Conservation (phyloP, 1,139 yeast species). For the Wickerhamomyces sp. region DNA sequence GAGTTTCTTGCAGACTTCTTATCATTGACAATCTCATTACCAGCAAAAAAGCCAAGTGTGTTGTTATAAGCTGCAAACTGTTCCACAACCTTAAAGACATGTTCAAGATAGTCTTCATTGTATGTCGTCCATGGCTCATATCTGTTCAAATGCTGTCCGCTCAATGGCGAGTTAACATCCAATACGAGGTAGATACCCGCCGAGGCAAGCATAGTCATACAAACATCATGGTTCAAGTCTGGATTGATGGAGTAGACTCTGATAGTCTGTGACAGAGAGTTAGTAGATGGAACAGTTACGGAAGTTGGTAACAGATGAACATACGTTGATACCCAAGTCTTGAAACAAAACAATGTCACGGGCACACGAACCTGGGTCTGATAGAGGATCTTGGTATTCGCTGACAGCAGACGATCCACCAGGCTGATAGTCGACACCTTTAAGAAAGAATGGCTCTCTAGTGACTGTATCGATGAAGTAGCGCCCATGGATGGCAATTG, state of each 20-base stretch:
- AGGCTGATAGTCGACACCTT: constrained; percentile 85
- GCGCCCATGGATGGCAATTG: constrained; percentile 57
- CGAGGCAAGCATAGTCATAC: constrained; percentile 86
- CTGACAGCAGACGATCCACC: constrained; percentile 76
- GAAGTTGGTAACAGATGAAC: constrained; percentile 22
- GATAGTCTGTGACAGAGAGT: constrained; percentile 47
- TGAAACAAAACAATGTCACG: constrained; percentile 73
- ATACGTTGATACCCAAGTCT: constrained; percentile 67
- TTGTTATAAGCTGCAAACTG: constrained; percentile 83
- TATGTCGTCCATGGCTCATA: constrained; percentile 88
- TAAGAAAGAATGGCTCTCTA: constrained; percentile 69
- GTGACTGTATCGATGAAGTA: constrained; percentile 78
- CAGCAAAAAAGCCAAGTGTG: constrained; percentile 90
- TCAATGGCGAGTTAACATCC: constrained; percentile 86
- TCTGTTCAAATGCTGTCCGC: constrained; percentile 73
- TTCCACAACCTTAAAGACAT: constrained; percentile 74
- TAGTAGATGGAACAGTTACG: not conserved
- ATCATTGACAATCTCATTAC: constrained; percentile 89
- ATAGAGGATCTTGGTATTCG: constrained; percentile 57
- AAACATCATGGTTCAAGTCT: constrained; percentile 74
- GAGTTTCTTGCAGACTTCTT: constrained; percentile 62
- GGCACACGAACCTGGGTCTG: constrained; percentile 63
- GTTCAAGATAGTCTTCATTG: constrained; percentile 60
- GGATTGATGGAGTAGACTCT: constrained; percentile 87
- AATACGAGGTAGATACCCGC: constrained; percentile 89